Conservation (phyloP, 768 basidiomycete genomes). For the Clathrus columnatus region DNA sequence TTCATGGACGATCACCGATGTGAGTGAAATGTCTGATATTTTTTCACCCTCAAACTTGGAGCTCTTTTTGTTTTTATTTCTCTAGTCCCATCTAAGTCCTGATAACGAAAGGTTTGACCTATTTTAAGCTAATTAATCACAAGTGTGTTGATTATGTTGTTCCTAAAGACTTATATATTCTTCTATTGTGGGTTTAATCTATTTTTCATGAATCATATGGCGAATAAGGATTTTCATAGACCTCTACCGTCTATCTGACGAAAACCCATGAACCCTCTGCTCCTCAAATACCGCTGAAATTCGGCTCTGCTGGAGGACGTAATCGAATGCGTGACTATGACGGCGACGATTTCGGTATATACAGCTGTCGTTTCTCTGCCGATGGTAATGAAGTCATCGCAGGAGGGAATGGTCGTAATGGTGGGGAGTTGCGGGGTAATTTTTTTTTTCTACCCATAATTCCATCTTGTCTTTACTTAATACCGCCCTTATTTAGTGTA, state of each 20-base stretch:
- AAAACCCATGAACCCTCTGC: constrained; percentile 56
- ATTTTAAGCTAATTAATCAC: neutral
- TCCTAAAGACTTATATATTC: constrained; percentile 78
- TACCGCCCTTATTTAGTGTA: constrained; percentile 52
- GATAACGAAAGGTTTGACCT: constrained; percentile 68
- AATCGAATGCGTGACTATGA: constrained; percentile 28
- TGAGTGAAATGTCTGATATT: neutral
- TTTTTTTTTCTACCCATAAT: neutral
- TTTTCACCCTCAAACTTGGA: neutral
- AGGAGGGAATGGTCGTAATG: constrained; percentile 67
- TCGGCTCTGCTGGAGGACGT: constrained; percentile 24
- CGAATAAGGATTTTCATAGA: constrained; percentile 31
- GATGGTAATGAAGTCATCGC: constrained; percentile 95
- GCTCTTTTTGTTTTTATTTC: neutral
- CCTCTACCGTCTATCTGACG: constrained; percentile 66
- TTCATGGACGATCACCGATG: constrained; percentile 90
- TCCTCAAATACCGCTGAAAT: constrained; percentile 52
- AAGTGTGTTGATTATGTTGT: neutral
- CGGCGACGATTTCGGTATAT: constrained; percentile 59
- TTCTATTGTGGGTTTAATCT: constrained; percentile 52
- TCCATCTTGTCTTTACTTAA: constrained; percentile 51
- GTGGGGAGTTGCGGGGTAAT: constrained; percentile 13
- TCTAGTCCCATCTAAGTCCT: constrained; percentile 65
- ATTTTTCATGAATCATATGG: neutral
- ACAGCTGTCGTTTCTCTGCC: constrained; percentile 92